Evolutionary conservation across 2,329 filamentous ascomycete species (phyloP).

Genomic region (Xylaria sp.): DNA sequence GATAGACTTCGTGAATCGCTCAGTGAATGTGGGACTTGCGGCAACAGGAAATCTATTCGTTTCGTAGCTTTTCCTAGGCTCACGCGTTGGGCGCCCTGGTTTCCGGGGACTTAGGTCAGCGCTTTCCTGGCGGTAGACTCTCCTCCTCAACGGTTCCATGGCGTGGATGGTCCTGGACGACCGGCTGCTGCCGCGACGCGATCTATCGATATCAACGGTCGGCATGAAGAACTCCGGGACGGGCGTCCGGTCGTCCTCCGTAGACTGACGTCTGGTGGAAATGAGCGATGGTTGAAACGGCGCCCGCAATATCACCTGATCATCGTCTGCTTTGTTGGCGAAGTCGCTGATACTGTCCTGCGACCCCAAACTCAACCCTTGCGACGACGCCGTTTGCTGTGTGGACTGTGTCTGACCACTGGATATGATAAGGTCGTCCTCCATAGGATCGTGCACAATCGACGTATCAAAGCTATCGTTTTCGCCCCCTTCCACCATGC

Average conservation of each 20-base stretch:
- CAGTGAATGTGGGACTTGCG: constrained; percentile 31
- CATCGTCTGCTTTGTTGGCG: constrained; percentile 55
- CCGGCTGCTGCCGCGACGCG: constrained; percentile 39
- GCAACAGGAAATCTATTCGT: constrained; percentile 16
- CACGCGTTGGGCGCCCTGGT: constrained; percentile 10
- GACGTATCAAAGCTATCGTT: constrained; percentile 64
- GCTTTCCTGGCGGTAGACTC: constrained; percentile 28
- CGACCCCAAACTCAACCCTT: constrained; percentile 48
- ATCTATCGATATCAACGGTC: constrained; percentile 45
- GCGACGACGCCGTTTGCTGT: constrained; percentile 48
- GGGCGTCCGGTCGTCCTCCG: constrained; percentile 43
- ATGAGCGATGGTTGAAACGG: constrained; percentile 58
- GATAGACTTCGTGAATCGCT: constrained; percentile 41
- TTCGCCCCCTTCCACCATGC: constrained; percentile 61
- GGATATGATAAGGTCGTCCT: constrained; percentile 45
- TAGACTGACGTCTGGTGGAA: constrained; percentile 32
- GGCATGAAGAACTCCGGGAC: constrained; percentile 60
- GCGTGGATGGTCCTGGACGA: constrained; percentile 41
- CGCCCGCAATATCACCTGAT: constrained; percentile 56
- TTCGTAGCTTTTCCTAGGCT: constrained; percentile 1
- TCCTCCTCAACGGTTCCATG: constrained; percentile 34
- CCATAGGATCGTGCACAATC: constrained; percentile 49
- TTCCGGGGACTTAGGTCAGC: constrained; percentile 26
- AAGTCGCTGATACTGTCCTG: constrained; percentile 62
- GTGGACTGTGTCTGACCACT: constrained; percentile 54